Percentiles rank a stretch among this genome's conserved stretches.
phyloP scores from a whole-genome alignment of 345 rosid genomes.

The Pelargonium nanum region DNA sequence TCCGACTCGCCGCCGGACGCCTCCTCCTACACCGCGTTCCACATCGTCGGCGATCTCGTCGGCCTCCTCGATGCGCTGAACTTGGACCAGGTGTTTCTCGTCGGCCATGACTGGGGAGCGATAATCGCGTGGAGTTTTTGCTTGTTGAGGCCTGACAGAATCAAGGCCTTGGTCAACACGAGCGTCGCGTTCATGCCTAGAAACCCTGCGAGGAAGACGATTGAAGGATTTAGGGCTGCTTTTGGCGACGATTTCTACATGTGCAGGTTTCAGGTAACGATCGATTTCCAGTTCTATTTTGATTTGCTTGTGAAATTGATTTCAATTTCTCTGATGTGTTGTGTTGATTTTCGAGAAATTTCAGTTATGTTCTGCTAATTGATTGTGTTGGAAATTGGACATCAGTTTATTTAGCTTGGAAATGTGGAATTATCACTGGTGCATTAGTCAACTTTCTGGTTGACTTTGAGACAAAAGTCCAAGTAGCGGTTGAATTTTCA shows the following conservation, averaged over 20 bases:
- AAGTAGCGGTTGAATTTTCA: too few relatives aligned
- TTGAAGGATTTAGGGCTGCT: slow-evolving; percentile 30
- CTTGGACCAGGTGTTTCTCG: slow-evolving; percentile 43
- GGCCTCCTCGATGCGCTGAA: slow-evolving; percentile 25
- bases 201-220: slow-evolving; percentile 31
- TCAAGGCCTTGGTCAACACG: slow-evolving; percentile 58
- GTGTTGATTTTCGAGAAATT: neutral
- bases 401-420: too few relatives aligned
- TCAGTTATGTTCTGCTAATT: too few relatives aligned
- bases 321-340: neutral
- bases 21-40: slow-evolving; percentile 30
- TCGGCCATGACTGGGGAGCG: slow-evolving; percentile 83
- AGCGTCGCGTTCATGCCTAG: slow-evolving; percentile 42
- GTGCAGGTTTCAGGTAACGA: slow-evolving; percentile 69
- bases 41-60: slow-evolving; percentile 25
- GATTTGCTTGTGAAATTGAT: too few relatives aligned
- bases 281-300: too few relatives aligned
- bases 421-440: too few relatives aligned
- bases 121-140: slow-evolving; percentile 50
- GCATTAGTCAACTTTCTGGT: too few relatives aligned
- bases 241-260: slow-evolving; percentile 60
- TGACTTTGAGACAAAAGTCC: too few relatives aligned
- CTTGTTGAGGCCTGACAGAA: slow-evolving; percentile 52
- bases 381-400: neutral
- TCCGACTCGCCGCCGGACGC: slow-evolving; percentile 41